These are phyloP conservation scores for Mallotus nudiflorus DNA, from an alignment of 345 rosid genomes.

Conservation along the genomic window DNA sequence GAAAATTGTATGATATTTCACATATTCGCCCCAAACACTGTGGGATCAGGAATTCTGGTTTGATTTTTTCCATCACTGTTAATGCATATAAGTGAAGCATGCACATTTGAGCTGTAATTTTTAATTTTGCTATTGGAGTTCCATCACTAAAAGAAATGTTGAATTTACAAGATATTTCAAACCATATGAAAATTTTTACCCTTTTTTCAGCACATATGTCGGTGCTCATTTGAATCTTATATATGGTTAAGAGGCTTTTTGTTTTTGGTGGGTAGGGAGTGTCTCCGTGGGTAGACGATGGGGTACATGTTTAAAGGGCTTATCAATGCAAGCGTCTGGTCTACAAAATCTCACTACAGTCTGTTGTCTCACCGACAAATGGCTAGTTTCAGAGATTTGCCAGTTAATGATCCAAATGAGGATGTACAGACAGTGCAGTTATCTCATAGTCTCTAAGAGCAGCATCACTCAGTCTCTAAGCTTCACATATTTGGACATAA, in stretches of 20 bases:
- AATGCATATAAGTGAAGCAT: background rate
- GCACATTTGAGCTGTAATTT: no score
- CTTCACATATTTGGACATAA: constrained; percentile 4
- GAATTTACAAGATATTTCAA: background rate
- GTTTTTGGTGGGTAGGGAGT: background rate
- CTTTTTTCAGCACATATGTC: background rate
- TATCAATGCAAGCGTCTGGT: background rate
- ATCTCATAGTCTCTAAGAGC: background rate
- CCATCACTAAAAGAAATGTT: background rate
- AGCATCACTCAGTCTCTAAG: background rate
- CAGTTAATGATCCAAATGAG: constrained; percentile 5
- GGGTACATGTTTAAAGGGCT: background rate
- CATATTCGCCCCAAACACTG: background rate
- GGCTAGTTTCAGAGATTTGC: constrained; percentile 9
- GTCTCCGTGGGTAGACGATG: background rate
- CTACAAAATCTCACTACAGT: background rate
- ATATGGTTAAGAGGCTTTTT: no score
- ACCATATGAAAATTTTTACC: no score
- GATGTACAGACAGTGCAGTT: background rate
- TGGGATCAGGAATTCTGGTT: background rate
- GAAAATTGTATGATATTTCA: background rate
- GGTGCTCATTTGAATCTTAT: background rate
- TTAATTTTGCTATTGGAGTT: background rate
- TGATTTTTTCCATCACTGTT: background rate
- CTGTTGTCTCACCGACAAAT: constrained; percentile 13